A percentile compares a stretch with the other conserved stretches of the same genome.
These are phyloP conservation scores for Vaccinium vitisidaea DNA, from an alignment of 148 eudicot species.

Conservation along the genomic window DNA sequence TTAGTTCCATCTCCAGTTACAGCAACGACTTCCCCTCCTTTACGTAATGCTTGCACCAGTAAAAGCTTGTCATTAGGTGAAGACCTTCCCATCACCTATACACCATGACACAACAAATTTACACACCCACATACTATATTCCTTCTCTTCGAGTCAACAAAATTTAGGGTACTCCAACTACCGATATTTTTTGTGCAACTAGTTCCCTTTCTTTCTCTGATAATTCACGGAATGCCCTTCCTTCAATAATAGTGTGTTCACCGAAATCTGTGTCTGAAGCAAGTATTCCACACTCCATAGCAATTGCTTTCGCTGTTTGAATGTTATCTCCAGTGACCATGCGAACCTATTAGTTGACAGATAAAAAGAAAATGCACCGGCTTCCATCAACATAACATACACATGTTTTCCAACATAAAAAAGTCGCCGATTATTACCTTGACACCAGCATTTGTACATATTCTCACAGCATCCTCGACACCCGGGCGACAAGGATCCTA, in stretches of 20 bases:
- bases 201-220: slow-evolving; percentile 74
- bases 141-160: not conserved
- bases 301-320: slow-evolving; percentile 95
- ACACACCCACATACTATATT: not conserved
- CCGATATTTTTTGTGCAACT: slow-evolving; percentile 58
- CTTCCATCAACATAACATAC: not conserved
- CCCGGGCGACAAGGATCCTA: slow-evolving; percentile 98
- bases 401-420: not conserved
- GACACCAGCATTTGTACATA: slow-evolving; percentile 78
- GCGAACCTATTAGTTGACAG: slow-evolving; percentile 56
- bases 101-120: slow-evolving; percentile 11
- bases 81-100: slow-evolving; percentile 96
- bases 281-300: slow-evolving; percentile 85
- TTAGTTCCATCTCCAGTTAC: slow-evolving; percentile 98
- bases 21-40: slow-evolving; percentile 81
- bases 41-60: slow-evolving; percentile 86
- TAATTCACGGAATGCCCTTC: slow-evolving; percentile 64
- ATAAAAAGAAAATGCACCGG: not conserved
- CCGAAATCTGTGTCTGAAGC: slow-evolving; percentile 46
- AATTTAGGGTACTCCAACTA: slow-evolving; percentile 19
- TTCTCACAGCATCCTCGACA: slow-evolving; percentile 73
- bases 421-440: slow-evolving; percentile 43
- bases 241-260: slow-evolving; percentile 69
- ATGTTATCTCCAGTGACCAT: slow-evolving; percentile 97
- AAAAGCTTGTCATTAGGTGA: slow-evolving; percentile 89